Evolutionary conservation across 2,329 filamentous ascomycete genomes (phyloP).

Genomic region (Dactylellina leptospora): DNA sequence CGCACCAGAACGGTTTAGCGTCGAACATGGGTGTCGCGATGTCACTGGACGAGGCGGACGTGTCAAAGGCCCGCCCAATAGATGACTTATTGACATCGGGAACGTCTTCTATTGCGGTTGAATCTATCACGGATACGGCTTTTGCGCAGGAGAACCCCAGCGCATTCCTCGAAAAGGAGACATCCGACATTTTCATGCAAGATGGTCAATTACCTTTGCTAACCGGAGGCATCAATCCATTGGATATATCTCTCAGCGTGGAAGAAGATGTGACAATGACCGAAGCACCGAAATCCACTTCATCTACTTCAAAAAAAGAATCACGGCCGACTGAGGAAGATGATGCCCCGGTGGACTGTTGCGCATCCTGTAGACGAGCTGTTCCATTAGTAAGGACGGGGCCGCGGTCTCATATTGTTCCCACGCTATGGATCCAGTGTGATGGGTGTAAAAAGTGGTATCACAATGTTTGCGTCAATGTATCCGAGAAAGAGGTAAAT

Average conservation of each 20-base stretch:
- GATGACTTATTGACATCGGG: conserved; percentile 36
- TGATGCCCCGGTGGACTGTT: conserved; percentile 37
- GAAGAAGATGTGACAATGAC: conserved; percentile 48
- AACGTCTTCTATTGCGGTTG: conserved; percentile 32
- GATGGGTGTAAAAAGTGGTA: conserved; percentile 75
- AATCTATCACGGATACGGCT: conserved; percentile 34
- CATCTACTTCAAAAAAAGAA: conserved; percentile 18
- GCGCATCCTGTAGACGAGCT: conserved; percentile 39
- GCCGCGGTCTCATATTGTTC: conserved; percentile 42
- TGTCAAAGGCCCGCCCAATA: conserved; percentile 15
- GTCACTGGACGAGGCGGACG: conserved; percentile 28
- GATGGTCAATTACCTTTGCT: conserved; percentile 32
- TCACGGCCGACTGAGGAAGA: conserved; percentile 24
- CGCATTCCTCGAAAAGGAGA: conserved; percentile 21
- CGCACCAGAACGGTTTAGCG: conserved; percentile 13
- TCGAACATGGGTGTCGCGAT: conserved; percentile 16
- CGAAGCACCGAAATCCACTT: conserved; percentile 14
- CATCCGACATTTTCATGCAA: conserved; percentile 18
- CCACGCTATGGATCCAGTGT: conserved; percentile 69
- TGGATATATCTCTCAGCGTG: conserved; percentile 48
- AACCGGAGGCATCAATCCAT: conserved; percentile 44
- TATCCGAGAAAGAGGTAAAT: conserved; percentile 71
- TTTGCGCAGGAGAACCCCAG: conserved; percentile 19
- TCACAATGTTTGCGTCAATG: conserved; percentile 73
- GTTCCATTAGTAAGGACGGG: conserved; percentile 37